Evolutionary conservation across 2,329 filamentous ascomycete genomes (phyloP).

Genomic region (Domatiomyces catenatus): DNA sequence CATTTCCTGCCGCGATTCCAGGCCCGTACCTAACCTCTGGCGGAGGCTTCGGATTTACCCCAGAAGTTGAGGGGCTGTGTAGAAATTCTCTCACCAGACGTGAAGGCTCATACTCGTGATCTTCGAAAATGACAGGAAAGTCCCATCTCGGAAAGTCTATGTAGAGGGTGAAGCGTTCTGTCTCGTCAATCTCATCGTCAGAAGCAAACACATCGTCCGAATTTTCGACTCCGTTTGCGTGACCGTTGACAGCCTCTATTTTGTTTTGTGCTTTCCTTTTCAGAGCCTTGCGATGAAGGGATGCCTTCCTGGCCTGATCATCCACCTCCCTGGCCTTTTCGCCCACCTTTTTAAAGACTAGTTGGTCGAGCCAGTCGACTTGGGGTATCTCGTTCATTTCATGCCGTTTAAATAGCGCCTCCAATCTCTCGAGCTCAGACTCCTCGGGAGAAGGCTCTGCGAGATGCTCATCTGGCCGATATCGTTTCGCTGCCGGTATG

Average conservation of each 20-base stretch:
- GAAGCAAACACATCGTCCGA: slow-evolving; percentile 21
- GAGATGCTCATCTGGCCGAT: slow-evolving; percentile 31
- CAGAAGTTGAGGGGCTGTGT: slow-evolving; percentile 47
- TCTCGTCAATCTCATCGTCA: slow-evolving; percentile 32
- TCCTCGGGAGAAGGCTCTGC: slow-evolving; percentile 49
- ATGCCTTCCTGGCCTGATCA: slow-evolving; percentile 45
- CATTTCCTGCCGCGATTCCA: slow-evolving; percentile 58
- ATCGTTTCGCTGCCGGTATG: slow-evolving; percentile 40
- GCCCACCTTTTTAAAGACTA: slow-evolving; percentile 83
- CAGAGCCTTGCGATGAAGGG: slow-evolving; percentile 22
- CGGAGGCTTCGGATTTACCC: slow-evolving; percentile 59
- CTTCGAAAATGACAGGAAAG: slow-evolving; percentile 86
- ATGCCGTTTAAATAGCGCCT: slow-evolving; percentile 87
- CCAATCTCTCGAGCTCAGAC: slow-evolving; percentile 75
- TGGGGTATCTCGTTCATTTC: slow-evolving; percentile 93
- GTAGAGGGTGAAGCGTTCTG: slow-evolving; percentile 64
- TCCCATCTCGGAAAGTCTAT: slow-evolving; percentile 90
- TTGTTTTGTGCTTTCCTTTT: slow-evolving; percentile 16
- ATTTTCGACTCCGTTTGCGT: slow-evolving; percentile 26
- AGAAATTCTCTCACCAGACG: slow-evolving; percentile 63
- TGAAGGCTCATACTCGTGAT: slow-evolving; percentile 78
- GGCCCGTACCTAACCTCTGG: slow-evolving; percentile 84
- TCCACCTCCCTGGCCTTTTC: slow-evolving; percentile 54
- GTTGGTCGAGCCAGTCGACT: slow-evolving; percentile 87
- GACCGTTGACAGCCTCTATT: slow-evolving; percentile 18